Percentiles rank a stretch among this genome's conserved stretches.
Conservation (phyloP, 352 stramenopile genomes). For the Globisporangium takayamanum region DNA sequence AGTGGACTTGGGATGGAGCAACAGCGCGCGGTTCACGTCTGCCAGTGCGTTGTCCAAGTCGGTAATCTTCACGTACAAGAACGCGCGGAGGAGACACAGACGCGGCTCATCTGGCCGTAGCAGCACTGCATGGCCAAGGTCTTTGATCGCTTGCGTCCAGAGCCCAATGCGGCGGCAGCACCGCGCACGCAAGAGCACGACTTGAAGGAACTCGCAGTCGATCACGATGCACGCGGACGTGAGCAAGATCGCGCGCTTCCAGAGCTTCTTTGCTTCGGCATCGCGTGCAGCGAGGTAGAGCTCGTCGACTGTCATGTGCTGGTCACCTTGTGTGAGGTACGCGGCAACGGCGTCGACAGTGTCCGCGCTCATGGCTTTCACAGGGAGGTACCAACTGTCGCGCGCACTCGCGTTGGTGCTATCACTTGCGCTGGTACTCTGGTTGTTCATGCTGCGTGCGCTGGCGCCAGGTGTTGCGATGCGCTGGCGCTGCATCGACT, state of each 20-base stretch:
- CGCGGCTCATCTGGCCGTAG: conserved; percentile 48
- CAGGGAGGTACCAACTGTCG: conserved; percentile 15
- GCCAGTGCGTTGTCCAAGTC: conserved; percentile 46
- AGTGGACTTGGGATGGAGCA: conserved; percentile 54
- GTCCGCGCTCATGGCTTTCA: conserved; percentile 40
- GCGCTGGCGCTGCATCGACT: conserved; percentile 27
- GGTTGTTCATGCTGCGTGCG: background rate
- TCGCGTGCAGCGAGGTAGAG: conserved; percentile 47
- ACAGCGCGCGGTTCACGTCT: conserved; percentile 53
- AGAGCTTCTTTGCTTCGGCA: conserved; percentile 48
- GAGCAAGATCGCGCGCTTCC: conserved; percentile 66
- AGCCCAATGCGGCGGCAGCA: conserved; percentile 65
- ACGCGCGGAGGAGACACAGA: conserved; percentile 49
- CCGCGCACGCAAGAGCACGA: conserved; percentile 49
- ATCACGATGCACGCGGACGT: conserved; percentile 64
- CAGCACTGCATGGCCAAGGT: conserved; percentile 45
- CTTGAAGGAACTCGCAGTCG: conserved; percentile 54
- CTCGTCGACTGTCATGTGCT: conserved; percentile 56
- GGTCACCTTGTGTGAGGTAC: conserved; percentile 52
- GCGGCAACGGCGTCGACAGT: conserved; percentile 34
- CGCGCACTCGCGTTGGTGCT: background rate
- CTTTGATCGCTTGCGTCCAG: conserved; percentile 68
- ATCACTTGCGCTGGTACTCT: background rate
- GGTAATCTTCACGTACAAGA: conserved; percentile 45
- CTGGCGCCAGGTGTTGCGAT: background rate